A percentile compares a stretch with the other conserved stretches of the same genome.
Conservation (phyloP, 208 protist genomes). For the Porcisia hertigi region DNA sequence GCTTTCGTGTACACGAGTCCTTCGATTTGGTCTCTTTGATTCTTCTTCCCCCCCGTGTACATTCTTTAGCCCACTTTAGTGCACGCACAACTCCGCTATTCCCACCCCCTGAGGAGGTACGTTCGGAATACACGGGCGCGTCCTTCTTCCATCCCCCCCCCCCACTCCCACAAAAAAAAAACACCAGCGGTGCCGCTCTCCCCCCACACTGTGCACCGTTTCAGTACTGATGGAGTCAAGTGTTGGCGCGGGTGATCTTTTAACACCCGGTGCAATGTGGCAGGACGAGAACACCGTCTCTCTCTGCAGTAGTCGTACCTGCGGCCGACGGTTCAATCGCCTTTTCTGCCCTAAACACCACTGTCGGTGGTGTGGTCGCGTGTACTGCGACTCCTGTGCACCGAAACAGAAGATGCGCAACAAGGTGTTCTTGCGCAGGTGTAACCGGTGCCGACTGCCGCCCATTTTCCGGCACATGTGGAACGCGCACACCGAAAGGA, state of each 20-base stretch:
- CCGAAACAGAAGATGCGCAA: conserved; percentile 22
- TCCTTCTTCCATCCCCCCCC: neutral
- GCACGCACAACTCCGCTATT: too few species aligned
- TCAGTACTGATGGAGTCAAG: conserved; percentile 14
- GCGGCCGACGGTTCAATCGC: conserved; percentile 38
- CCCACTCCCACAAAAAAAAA: neutral
- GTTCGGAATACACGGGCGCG: neutral
- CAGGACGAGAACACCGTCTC: conserved; percentile 35
- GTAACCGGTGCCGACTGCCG: conserved; percentile 65
- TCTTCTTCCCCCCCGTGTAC: too few species aligned
- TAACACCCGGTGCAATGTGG: conserved; percentile 49
- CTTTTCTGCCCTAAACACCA: conserved; percentile 58
- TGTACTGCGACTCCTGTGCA: conserved; percentile 77
- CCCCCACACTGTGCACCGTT: too few species aligned
- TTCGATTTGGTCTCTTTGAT: too few species aligned
- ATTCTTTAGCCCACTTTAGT: too few species aligned
- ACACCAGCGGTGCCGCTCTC: neutral
- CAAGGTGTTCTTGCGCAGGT: conserved; percentile 38
- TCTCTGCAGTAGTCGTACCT: conserved; percentile 28
- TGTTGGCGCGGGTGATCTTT: conserved; percentile 16
- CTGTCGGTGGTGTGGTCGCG: conserved; percentile 79
- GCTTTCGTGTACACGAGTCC: too few species aligned
- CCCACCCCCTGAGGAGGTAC: neutral
- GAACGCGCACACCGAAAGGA: conserved; percentile 28
- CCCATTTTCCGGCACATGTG: conserved; percentile 52